Conservation (phyloP, 768 basidiomycete species). For the Cystobasidiopsis lactophilus region DNA sequence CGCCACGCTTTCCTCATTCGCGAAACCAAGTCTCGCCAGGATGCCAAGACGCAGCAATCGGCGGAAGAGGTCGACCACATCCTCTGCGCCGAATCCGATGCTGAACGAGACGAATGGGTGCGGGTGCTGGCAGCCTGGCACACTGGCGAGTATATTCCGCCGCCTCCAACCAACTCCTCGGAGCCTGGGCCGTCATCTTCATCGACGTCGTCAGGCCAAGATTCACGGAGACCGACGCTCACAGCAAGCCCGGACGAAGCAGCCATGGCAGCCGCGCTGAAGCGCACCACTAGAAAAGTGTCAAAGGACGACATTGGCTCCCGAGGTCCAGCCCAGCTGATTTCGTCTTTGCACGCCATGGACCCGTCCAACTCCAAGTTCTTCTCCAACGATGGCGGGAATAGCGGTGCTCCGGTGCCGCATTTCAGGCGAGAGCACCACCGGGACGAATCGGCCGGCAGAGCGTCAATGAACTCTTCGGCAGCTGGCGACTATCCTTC, state of each 20-base stretch:
- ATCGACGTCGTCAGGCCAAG: not conserved
- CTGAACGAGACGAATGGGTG: conserved; percentile 84
- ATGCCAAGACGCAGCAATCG: conserved; percentile 1
- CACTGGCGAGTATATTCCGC: conserved; percentile 9
- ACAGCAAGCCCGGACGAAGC: not conserved
- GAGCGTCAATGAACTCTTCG: conserved; percentile 3
- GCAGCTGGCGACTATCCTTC: too few species aligned
- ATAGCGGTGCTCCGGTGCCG: too few species aligned
- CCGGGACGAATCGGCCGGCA: conserved; percentile 8
- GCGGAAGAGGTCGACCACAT: conserved; percentile 60
- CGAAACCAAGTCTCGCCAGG: conserved; percentile 51
- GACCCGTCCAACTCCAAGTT: conserved; percentile 40
- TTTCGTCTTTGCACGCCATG: conserved; percentile 35
- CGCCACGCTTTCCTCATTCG: conserved; percentile 95
- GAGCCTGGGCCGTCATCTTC: not conserved
- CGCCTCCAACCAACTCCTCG: not conserved
- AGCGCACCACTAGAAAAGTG: conserved; percentile 9
- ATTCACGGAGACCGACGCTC: not conserved
- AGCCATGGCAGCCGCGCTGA: not conserved
- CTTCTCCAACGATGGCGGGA: conserved; percentile 30
- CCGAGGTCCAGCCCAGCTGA: conserved; percentile 34
- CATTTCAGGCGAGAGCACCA: conserved; percentile 1
- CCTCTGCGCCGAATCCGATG: conserved; percentile 85
- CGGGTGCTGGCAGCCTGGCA: conserved; percentile 37
- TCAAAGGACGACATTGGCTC: conserved; percentile 34